Conservation (phyloP, 106 monocot genomes). For the Allium cepa region DNA sequence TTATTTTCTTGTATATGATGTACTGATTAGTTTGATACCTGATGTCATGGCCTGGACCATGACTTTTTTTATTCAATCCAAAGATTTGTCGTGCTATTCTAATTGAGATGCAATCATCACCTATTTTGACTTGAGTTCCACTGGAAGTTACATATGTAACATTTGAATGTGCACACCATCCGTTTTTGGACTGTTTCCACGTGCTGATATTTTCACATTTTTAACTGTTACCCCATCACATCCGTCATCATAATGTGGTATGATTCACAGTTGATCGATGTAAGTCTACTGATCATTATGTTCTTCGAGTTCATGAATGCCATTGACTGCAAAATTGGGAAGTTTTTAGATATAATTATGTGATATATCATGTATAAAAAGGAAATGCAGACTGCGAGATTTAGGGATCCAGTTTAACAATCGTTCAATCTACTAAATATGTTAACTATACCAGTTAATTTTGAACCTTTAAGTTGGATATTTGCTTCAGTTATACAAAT, state of each 20-base stretch:
- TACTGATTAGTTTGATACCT: too few species aligned
- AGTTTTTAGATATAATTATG: too few species aligned
- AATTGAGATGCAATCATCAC: conserved; percentile 80
- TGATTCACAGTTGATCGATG: not conserved
- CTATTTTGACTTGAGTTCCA: conserved; percentile 31
- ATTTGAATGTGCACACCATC: not conserved
- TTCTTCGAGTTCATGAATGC: conserved; percentile 41
- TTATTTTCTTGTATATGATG: too few species aligned
- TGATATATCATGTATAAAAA: too few species aligned
- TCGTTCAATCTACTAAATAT: too few species aligned
- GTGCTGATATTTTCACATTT: not conserved
- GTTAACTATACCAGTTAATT: not conserved
- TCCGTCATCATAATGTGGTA: not conserved
- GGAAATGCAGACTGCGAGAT: too few species aligned
- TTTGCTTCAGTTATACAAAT: too few species aligned
- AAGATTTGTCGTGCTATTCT: conserved; percentile 38
- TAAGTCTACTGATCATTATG: conserved; percentile 36
- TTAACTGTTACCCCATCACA: not conserved
- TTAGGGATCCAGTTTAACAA: too few species aligned
- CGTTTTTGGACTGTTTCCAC: not conserved
- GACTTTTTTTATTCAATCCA: conserved; percentile 54
- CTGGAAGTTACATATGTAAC: not conserved
- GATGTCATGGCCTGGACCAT: conserved; percentile 77
- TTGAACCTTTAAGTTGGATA: too few species aligned
- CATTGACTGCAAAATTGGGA: conserved; percentile 50